phyloP scores from a whole-genome alignment of 345 rosid genomes.

The Ceriops tagal region DNA sequence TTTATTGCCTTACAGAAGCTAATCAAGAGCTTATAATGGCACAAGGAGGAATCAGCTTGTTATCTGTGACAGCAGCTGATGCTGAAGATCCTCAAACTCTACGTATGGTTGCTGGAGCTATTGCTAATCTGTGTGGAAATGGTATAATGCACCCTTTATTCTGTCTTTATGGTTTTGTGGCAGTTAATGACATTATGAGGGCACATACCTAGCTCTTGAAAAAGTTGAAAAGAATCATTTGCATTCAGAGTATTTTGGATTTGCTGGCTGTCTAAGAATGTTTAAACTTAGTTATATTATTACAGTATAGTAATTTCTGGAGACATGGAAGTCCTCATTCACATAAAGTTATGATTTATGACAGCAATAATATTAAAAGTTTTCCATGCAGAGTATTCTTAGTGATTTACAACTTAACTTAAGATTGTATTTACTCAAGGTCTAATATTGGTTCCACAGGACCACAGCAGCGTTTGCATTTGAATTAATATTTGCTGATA shows the following conservation, averaged over 20 bases:
- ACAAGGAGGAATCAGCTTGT: slow-evolving; percentile 33
- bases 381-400: too few relatives aligned
- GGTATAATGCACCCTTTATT: slow-evolving; percentile 12
- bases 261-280: too few relatives aligned
- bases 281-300: too few relatives aligned
- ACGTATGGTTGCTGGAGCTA: slow-evolving; percentile 39
- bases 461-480: background rate
- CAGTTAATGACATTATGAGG: background rate
- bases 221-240: background rate
- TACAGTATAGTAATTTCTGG: too few relatives aligned
- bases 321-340: background rate
- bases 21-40: slow-evolving; percentile 35
- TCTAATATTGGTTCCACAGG: background rate
- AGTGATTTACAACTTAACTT: background rate
- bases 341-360: background rate
- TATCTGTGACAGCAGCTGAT: slow-evolving; percentile 33
- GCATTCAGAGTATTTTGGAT: too few relatives aligned
- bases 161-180: background rate
- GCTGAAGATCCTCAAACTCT: slow-evolving; percentile 41
- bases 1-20: slow-evolving; percentile 19
- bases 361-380: too few relatives aligned
- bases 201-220: background rate
- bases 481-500: background rate
- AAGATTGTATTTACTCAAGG: background rate
- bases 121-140: slow-evolving; percentile 37